phyloP scores from a whole-genome alignment of 2,329 filamentous ascomycete genomes.

The Fonsecaea nubica region DNA sequence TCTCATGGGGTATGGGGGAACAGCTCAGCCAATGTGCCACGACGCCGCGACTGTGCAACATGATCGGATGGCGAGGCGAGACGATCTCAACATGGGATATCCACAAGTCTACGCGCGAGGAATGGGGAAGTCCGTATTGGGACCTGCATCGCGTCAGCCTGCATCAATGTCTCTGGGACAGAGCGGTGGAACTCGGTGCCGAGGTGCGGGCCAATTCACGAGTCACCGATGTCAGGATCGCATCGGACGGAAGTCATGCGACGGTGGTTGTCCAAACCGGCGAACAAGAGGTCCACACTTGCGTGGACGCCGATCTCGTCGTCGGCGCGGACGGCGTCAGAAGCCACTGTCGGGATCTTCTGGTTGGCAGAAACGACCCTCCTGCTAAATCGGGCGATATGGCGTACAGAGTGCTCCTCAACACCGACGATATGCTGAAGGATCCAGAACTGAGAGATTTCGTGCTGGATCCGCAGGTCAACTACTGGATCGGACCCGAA shows the following conservation, averaged over 20 bases:
- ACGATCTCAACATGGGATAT: conserved; percentile 47
- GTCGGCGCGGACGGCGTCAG: conserved; percentile 59
- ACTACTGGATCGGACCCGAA: conserved; percentile 62
- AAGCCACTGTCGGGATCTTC: conserved; percentile 51
- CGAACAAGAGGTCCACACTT: conserved; percentile 42
- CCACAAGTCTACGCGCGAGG: conserved; percentile 42
- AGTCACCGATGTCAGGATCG: conserved; percentile 35
- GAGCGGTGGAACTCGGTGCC: conserved; percentile 51
- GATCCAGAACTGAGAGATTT: conserved; percentile 56
- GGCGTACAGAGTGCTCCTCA: conserved; percentile 62
- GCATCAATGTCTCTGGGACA: conserved; percentile 51
- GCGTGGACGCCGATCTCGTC: conserved; percentile 48
- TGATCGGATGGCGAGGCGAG: conserved; percentile 28
- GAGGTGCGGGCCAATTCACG: conserved; percentile 42
- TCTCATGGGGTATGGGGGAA: conserved; percentile 21
- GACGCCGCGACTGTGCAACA: conserved; percentile 44
- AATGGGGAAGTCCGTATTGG: conserved; percentile 50
- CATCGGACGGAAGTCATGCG: conserved; percentile 39
- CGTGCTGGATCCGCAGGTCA: conserved; percentile 57
- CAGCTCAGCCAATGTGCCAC: conserved; percentile 39
- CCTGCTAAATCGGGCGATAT: conserved; percentile 62
- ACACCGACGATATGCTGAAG: conserved; percentile 56
- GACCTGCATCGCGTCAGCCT: conserved; percentile 60
- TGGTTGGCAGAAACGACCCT: conserved; percentile 53
- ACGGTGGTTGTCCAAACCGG: conserved; percentile 46